Evolutionary conservation across 2,329 filamentous ascomycete genomes (phyloP).

Genomic region (Aureobasidium melanogenum): DNA sequence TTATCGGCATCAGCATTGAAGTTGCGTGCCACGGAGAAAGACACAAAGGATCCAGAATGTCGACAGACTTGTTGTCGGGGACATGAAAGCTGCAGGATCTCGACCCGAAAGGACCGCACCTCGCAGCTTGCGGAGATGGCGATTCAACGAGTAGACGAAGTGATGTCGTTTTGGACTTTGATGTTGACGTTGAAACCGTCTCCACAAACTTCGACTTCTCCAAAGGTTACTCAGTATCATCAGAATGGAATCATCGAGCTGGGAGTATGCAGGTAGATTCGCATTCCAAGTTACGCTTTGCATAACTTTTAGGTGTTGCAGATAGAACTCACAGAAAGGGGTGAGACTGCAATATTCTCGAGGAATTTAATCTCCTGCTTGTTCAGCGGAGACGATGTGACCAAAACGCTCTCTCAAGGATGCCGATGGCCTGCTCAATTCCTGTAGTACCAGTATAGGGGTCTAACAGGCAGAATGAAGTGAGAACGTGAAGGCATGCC

Average conservation of each 20-base stretch:
- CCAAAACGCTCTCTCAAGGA: constrained; percentile 18
- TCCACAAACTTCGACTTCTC: too few relatives aligned
- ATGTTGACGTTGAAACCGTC: too few relatives aligned
- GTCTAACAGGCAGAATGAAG: constrained; percentile 51
- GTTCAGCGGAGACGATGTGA: constrained; percentile 20
- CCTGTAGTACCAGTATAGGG: constrained; percentile 51
- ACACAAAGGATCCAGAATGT: too few relatives aligned
- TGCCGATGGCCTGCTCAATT: constrained; percentile 42
- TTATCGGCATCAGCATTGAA: too few relatives aligned
- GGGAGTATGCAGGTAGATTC: constrained; percentile 30
- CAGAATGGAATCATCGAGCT: constrained; percentile 30
- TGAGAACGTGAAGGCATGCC: constrained; percentile 51
- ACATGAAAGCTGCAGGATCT: too few relatives aligned
- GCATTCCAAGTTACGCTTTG: constrained; percentile 37
- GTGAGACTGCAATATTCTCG: constrained; percentile 24
- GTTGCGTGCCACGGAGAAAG: too few relatives aligned
- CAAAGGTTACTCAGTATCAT: too few relatives aligned
- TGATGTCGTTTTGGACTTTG: too few relatives aligned
- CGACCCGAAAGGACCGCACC: too few relatives aligned
- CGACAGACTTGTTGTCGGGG: too few relatives aligned
- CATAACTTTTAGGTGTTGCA: constrained; percentile 31
- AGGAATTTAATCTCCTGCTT: constrained; percentile 19
- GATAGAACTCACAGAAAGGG: constrained; percentile 37
- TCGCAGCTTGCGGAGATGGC: too few relatives aligned
- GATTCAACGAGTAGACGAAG: too few relatives aligned